Evolutionary conservation across 2,329 filamentous ascomycete species (phyloP), one percentile per base, ranked within the genome.

Genomic region (Alternaria sp.): DNA sequence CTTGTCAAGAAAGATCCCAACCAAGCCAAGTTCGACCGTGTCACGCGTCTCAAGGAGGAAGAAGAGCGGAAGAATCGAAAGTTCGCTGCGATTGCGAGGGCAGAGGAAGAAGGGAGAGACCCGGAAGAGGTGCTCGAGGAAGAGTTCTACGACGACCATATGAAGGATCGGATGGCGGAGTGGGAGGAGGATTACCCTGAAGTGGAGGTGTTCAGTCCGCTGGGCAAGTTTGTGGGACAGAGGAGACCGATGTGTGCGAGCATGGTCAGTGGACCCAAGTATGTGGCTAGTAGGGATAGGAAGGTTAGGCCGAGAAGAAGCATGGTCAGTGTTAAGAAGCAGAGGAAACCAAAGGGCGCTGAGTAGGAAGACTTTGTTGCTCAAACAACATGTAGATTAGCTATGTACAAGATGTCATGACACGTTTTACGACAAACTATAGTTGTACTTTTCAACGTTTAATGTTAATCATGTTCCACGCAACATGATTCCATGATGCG

Each of bases 201-300:
- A 10, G 86, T 99, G 7, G 94, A 98, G 67, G 88, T 98, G 0
- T 97, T 91, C 72, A 91, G 87, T 28, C 95, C 95, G 0, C 85
- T 93, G 59, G 95, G 95, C n/a, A 89, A 88, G 70, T 95, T 91
- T 69, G 83, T 98, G 30, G 90, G 85, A 1, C 80, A 82, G 10
- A 84, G 92, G 36, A 77, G 75, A 66, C 90, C 92, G 1, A 89
- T 96, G 83, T 89, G 90, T 69, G 92, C 88, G 7, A 93, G 89
- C 86, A 60, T 89, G 60, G 76, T 90, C 14, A 78, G 80, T 63
- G 81, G 82, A 65, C 87, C 87, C 74, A 86, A 86, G 28, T 81
- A 80, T 14, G 79, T 82, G n/a, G 78, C 81, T 25, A 79, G 79
- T 22, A 79, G 83, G 58, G 82, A 85, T 58, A 82, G 80, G 71